Evolutionary conservation across 2,329 filamentous ascomycete genomes (phyloP).

Genomic region (Colletotrichum filicis): DNA sequence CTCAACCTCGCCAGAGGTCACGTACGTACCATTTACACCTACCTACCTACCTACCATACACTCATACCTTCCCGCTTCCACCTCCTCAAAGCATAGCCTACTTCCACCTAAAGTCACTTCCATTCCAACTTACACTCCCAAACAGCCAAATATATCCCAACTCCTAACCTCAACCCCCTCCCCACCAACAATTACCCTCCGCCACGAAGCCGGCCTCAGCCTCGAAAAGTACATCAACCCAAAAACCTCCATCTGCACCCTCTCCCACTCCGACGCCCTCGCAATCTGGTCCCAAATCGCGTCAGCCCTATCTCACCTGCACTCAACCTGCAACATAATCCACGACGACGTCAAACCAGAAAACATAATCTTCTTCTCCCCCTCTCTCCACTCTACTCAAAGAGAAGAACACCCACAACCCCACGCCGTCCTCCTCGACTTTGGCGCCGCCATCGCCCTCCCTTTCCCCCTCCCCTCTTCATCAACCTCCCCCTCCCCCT

Average conservation of each 20-base stretch:
- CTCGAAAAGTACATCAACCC: background rate
- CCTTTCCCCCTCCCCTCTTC: background rate
- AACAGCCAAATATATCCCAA: too few relatives aligned
- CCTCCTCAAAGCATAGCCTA: too few relatives aligned
- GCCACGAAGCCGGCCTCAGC: background rate
- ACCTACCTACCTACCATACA: too few relatives aligned
- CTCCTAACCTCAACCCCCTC: too few relatives aligned
- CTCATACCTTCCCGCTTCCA: too few relatives aligned
- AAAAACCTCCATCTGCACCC: background rate
- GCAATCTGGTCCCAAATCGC: background rate
- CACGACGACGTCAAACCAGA: conserved; percentile 8
- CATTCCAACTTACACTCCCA: too few relatives aligned
- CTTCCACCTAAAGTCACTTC: too few relatives aligned
- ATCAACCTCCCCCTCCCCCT: background rate
- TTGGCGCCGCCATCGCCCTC: background rate
- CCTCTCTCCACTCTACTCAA: too few relatives aligned
- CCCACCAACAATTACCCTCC: background rate
- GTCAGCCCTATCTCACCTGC: background rate
- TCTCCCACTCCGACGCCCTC: background rate
- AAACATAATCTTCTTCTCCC: background rate
- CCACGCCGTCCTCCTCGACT: background rate
- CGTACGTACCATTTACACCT: background rate
- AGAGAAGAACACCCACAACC: background rate
- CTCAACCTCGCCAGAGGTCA: background rate
- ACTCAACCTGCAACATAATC: background rate